Evolutionary conservation across 2,329 filamentous ascomycete genomes (phyloP).

Genomic region (Fusarium gaditjirri): DNA sequence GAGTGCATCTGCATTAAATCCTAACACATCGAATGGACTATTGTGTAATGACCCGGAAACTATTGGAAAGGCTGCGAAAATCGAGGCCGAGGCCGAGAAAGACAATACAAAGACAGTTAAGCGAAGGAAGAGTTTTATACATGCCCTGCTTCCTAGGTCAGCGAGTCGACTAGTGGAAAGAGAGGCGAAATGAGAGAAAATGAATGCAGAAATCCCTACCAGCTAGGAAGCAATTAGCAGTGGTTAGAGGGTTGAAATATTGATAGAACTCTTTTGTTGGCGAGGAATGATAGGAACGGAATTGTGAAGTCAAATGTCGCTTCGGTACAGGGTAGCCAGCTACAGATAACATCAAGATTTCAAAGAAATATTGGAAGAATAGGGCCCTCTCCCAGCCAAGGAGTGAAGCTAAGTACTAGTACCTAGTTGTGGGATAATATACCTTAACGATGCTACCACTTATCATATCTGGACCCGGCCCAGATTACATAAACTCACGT

Average conservation of each 20-base stretch:
- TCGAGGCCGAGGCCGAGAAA: background rate
- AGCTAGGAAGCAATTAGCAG: background rate
- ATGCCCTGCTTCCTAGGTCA: conserved; percentile 51
- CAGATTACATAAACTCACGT: background rate
- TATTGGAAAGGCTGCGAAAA: background rate
- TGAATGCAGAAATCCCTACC: no score
- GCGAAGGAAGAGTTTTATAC: conserved; percentile 60
- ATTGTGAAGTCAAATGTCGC: no score
- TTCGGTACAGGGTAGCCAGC: background rate
- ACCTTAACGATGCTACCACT: background rate
- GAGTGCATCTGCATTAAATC: background rate
- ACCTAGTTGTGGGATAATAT: background rate
- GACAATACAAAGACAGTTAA: conserved; percentile 41
- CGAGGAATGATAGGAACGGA: background rate
- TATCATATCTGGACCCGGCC: background rate
- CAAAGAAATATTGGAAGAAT: background rate
- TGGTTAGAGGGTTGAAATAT: background rate
- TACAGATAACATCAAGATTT: background rate
- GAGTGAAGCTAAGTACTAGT: background rate
- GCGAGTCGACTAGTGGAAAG: background rate
- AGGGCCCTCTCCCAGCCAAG: background rate
- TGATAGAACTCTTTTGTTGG: background rate
- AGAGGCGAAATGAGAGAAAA: background rate
- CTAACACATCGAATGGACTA: background rate
- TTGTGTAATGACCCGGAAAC: background rate